Conservation (phyloP, 2,329 filamentous ascomycete genomes). For the Pyricularia pennisetigena region DNA sequence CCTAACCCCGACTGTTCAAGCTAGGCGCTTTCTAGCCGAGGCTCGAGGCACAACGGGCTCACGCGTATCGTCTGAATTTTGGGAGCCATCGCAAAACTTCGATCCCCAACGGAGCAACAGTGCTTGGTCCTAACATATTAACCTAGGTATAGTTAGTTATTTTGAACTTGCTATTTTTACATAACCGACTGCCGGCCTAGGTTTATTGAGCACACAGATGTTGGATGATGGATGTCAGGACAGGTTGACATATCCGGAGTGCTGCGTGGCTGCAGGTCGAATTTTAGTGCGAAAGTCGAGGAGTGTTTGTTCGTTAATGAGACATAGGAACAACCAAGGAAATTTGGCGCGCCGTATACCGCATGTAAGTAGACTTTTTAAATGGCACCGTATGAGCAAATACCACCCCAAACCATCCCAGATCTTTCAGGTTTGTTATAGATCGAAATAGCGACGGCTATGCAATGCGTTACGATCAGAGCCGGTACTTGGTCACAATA, state of each 20-base stretch:
- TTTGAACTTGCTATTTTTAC: not conserved
- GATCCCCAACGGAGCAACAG: too few relatives aligned
- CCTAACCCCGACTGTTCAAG: not conserved
- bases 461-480: not conserved
- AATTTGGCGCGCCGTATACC: not conserved
- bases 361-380: not conserved
- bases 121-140: not conserved
- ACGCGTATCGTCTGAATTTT: not conserved
- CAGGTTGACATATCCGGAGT: not conserved
- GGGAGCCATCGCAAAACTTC: not conserved
- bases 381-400: not conserved
- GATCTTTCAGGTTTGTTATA: not conserved
- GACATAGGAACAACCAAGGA: too few relatives aligned
- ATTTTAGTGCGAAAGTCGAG: not conserved
- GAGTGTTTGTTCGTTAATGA: not conserved
- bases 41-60: not conserved
- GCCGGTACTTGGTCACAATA: not conserved
- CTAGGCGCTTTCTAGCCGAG: not conserved
- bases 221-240: not conserved
- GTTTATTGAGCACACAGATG: not conserved
- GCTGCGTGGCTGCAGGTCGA: not conserved
- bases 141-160: not conserved
- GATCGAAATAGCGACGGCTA: not conserved
- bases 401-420: not conserved
- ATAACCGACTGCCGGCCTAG: not conserved